Conservation (phyloP, 2,329 filamentous ascomycete species). For the Monascus ruber region DNA sequence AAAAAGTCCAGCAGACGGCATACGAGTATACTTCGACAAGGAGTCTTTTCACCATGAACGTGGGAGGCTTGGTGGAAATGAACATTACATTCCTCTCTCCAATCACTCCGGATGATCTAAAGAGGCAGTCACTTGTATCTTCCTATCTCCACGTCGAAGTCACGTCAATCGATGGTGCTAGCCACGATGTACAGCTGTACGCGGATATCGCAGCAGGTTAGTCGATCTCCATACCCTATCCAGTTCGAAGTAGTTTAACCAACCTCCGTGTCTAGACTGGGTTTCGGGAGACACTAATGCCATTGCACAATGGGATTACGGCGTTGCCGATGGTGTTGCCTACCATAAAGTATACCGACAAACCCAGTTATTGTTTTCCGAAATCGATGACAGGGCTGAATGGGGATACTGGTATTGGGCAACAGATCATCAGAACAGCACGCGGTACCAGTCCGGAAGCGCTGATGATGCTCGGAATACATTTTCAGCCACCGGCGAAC, state of each 20-base stretch:
- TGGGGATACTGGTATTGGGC: constrained; percentile 47
- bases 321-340: constrained; percentile 39
- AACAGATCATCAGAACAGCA: constrained; percentile 28
- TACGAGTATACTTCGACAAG: constrained; percentile 62
- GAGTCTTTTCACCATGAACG: constrained; percentile 58
- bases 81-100: constrained; percentile 62
- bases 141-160: constrained; percentile 59
- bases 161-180: constrained; percentile 47
- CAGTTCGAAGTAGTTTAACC: not conserved
- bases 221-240: constrained; percentile 9
- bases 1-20: constrained; percentile 45
- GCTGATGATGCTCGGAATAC: constrained; percentile 36
- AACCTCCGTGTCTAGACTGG: constrained; percentile 47
- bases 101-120: constrained; percentile 54
- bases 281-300: constrained; percentile 50
- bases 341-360: constrained; percentile 50
- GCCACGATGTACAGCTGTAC: constrained; percentile 59
- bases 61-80: constrained; percentile 50
- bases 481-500: constrained; percentile 34
- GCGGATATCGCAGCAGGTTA: constrained; percentile 59
- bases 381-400: constrained; percentile 38
- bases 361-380: constrained; percentile 36
- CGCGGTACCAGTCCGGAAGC: constrained; percentile 38
- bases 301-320: constrained; percentile 53
- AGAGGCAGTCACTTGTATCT: constrained; percentile 57